These are phyloP conservation scores for Naganishia sp. DNA, from an alignment of 1,284 basidiomycete genomes.

Conservation along the genomic window DNA sequence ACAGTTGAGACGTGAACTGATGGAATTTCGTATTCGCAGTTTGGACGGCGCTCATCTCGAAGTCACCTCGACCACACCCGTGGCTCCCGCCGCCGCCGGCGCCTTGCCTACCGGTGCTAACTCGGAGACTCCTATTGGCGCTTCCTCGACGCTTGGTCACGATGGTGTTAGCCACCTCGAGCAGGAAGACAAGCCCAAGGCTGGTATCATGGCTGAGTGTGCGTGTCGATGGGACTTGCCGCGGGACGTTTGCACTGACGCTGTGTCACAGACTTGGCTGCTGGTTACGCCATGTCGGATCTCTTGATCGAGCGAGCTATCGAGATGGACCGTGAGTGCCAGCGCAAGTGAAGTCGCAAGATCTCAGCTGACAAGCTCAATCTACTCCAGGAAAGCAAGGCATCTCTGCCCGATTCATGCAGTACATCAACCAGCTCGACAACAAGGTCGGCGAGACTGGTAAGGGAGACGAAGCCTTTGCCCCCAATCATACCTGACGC, in stretches of 20 bases:
- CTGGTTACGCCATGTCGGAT: constrained; percentile 80
- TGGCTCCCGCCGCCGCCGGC: constrained; percentile 42
- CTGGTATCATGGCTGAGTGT: constrained; percentile 40
- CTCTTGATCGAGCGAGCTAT: constrained; percentile 78
- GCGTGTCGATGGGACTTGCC: constrained; percentile 26
- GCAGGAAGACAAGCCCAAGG: constrained; percentile 56
- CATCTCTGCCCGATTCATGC: constrained; percentile 79
- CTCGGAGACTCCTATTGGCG: constrained; percentile 47
- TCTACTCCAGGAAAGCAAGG: constrained; percentile 69
- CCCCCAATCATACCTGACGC: background rate
- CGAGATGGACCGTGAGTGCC: constrained; percentile 73
- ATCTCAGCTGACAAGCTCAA: background rate
- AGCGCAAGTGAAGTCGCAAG: too few species aligned
- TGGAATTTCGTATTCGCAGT: background rate
- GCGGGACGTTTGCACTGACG: background rate
- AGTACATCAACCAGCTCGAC: constrained; percentile 73
- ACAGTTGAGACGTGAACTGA: background rate
- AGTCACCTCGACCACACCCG: constrained; percentile 47
- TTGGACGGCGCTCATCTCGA: constrained; percentile 56
- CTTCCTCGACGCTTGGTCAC: constrained; percentile 34
- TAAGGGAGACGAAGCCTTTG: constrained; percentile 27
- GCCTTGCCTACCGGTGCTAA: constrained; percentile 44
- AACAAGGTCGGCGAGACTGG: constrained; percentile 66
- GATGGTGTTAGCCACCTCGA: constrained; percentile 37
- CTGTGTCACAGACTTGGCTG: constrained; percentile 59